Percentiles rank a stretch among this genome's conserved stretches.
Conservation (phyloP, 1,284 basidiomycete species). For the Rugosomyces carneus region DNA sequence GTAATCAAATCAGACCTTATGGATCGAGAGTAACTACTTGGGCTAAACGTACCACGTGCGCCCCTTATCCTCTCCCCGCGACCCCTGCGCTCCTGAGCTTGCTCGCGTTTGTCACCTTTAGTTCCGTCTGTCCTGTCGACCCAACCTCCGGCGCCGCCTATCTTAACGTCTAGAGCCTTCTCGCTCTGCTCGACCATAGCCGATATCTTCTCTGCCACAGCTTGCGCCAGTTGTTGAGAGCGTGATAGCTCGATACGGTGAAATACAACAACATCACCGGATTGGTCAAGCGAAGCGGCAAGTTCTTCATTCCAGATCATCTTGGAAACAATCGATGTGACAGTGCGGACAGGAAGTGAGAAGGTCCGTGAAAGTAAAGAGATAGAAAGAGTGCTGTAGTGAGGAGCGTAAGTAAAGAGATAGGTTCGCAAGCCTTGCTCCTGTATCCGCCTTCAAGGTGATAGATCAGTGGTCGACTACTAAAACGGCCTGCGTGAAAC, state of each 20-base stretch:
- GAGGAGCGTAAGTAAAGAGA: conserved; percentile 95
- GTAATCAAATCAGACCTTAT: neutral
- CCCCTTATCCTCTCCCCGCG: conserved; percentile 61
- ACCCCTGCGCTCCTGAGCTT: conserved; percentile 66
- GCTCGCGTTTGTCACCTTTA: conserved; percentile 77
- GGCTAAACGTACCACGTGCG: conserved; percentile 40
- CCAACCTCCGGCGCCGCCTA: conserved; percentile 66
- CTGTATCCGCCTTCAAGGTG: conserved; percentile 77
- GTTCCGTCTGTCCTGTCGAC: conserved; percentile 61
- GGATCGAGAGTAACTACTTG: neutral
- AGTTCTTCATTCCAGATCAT: conserved; percentile 99
- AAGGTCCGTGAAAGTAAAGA: conserved; percentile 86
- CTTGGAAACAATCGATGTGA: conserved; percentile 91
- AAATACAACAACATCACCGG: conserved; percentile 83
- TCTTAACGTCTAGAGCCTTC: conserved; percentile 86
- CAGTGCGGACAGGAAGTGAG: conserved; percentile 71
- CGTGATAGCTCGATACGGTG: conserved; percentile 85
- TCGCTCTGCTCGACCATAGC: conserved; percentile 94
- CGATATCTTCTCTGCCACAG: conserved; percentile 84
- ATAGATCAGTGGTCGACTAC: conserved; percentile 5
- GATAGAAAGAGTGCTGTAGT: conserved; percentile 90
- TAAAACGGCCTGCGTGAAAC: conserved; percentile 12
- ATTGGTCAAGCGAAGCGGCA: conserved; percentile 88
- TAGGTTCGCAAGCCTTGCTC: conserved; percentile 97
- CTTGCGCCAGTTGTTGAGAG: conserved; percentile 84